Conservation (phyloP, 352 stramenopile genomes). For the Phytopythium boreale region DNA sequence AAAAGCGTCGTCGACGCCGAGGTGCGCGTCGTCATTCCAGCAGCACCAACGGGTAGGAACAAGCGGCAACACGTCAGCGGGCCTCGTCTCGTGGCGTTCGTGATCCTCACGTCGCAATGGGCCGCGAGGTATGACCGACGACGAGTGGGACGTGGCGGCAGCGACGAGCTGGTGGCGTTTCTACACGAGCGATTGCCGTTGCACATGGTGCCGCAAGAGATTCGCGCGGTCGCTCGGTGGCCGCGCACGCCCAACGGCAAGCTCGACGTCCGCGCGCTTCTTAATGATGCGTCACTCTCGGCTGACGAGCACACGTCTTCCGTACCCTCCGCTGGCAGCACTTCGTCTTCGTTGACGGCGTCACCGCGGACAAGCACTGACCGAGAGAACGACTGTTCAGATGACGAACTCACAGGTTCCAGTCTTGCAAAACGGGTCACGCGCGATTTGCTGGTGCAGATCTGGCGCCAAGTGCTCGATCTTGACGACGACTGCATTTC, state of each 20-base stretch:
- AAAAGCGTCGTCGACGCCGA: constrained; percentile 36
- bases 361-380: neutral
- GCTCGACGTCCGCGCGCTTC: constrained; percentile 47
- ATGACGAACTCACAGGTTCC: neutral
- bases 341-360: neutral
- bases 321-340: neutral
- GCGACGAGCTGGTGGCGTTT: constrained; percentile 18
- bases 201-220: constrained; percentile 68
- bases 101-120: constrained; percentile 25
- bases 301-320: neutral
- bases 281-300: neutral
- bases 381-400: neutral
- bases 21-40: constrained; percentile 24
- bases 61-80: constrained; percentile 5
- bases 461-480: constrained; percentile 47
- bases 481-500: constrained; percentile 23
- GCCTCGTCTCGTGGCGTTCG: constrained; percentile 41
- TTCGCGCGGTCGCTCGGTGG: constrained; percentile 38
- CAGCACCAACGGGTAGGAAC: neutral
- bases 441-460: constrained; percentile 37
- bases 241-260: constrained; percentile 76
- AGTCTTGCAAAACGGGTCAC: constrained; percentile 24
- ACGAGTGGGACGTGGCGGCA: constrained; percentile 3
- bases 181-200: constrained; percentile 33
- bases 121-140: neutral